These are phyloP conservation scores for Pichia norvegensis DNA, from an alignment of 1,139 yeast genomes.

Conservation along the genomic window DNA sequence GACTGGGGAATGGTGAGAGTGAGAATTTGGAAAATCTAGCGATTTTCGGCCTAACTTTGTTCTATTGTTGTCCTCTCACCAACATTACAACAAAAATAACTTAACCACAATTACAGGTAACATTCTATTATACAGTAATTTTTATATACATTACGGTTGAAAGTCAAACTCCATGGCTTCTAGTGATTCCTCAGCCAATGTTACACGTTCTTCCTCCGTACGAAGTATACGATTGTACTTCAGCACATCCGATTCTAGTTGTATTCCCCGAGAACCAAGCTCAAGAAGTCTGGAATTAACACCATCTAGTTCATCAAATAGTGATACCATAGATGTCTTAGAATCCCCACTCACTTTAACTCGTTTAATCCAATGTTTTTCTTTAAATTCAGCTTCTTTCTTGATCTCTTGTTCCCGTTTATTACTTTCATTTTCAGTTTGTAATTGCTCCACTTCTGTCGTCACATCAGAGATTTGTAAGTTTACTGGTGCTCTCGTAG, in stretches of 20 bases:
- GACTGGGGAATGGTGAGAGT: too few species aligned
- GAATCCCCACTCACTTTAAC: constrained; percentile 19
- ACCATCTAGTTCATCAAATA: constrained; percentile 21
- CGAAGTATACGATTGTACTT: constrained; percentile 20
- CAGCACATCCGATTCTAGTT: constrained; percentile 25
- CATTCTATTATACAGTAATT: background rate
- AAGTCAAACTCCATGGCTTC: constrained; percentile 25
- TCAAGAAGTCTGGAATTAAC: constrained; percentile 17
- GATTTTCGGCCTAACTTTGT: background rate
- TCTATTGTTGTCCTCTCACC: too few species aligned
- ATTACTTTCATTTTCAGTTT: constrained; percentile 1
- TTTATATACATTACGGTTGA: background rate
- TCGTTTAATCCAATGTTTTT: constrained; percentile 25
- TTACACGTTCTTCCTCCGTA: constrained; percentile 23
- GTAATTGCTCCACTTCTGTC: constrained; percentile 1
- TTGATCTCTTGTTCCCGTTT: constrained; percentile 4
- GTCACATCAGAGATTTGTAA: background rate
- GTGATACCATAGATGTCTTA: constrained; percentile 12
- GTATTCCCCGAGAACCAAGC: constrained; percentile 16
- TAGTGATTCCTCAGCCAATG: constrained; percentile 26
- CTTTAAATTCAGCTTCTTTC: constrained; percentile 11
- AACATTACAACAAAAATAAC: background rate
- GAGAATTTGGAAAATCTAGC: background rate
- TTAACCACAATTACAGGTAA: background rate
- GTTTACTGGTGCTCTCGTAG: background rate